These are phyloP conservation scores for Blastocrithidia nonstop DNA, from an alignment of 208 protist species.

Conservation along the genomic window DNA sequence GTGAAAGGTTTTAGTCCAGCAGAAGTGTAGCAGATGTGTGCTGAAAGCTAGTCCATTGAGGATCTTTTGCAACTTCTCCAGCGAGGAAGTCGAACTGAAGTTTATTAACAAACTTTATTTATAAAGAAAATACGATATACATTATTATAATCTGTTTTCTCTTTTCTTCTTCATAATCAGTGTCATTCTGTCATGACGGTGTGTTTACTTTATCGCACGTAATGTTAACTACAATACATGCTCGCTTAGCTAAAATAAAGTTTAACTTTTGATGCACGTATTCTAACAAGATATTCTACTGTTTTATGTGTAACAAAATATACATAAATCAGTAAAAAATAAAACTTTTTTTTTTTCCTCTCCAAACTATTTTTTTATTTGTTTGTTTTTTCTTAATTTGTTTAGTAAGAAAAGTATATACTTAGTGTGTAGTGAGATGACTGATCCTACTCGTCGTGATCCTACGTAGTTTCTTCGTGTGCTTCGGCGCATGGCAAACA, in stretches of 20 bases:
- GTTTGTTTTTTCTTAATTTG: no score
- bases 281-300: no score
- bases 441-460: constrained; percentile 77
- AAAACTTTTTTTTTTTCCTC: no score
- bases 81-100: constrained; percentile 29
- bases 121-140: background rate
- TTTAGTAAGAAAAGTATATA: no score
- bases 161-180: background rate
- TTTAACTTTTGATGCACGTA: no score
- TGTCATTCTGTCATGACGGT: background rate
- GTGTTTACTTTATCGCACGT: constrained; percentile 5
- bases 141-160: background rate
- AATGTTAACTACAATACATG: background rate
- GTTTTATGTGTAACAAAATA: no score
- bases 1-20: constrained; percentile 47
- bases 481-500: constrained; percentile 74
- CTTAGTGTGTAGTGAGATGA: no score
- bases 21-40: constrained; percentile 79
- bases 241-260: background rate
- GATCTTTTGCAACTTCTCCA: constrained; percentile 35
- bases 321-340: no score
- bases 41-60: constrained; percentile 60
- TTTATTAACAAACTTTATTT: constrained; percentile 15
- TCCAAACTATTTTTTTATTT: no score
- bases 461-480: constrained; percentile 85